Evolutionary conservation across 2,329 filamentous ascomycete species (phyloP), one percentile per base, ranked within the genome.

Genomic region (Myriangium duriaei): DNA sequence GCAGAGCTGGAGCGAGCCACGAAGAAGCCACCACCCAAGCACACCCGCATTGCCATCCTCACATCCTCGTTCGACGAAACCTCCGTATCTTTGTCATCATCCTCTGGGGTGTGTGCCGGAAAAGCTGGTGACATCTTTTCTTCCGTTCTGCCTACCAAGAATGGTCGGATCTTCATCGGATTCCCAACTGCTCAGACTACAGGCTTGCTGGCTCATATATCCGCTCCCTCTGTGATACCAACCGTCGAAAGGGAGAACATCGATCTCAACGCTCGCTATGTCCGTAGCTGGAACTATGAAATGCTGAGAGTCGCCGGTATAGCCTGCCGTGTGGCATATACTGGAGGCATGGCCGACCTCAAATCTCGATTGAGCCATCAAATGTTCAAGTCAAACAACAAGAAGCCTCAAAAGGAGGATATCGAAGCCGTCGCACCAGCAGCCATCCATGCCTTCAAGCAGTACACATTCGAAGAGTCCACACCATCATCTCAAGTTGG

Each of bases 111-210:
- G 7, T 64, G 61, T 6, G 59, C 65, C 9, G 64, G 71, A 5
- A 74, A 78, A 43, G 70, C 74, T 2, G 69, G 72, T 1, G 84
- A 94, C 53, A 77, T 98, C 5, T 95, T 98, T 57, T 74, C 81
- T 1, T 91, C 87, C 1, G 87, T 98, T 1, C 62, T 96, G 4
- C 91, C 91, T 2, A 85, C 74, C 41, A 92, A 86, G 57, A 82
- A 83, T 49, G 91, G 91, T 5, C 79, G 84, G 37, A 82, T 98
- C 39, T 98, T 96, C 52, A 98, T 98, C 52, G 91, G 91, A 0
- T 98, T 98, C 53, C 88, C 91, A 3, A 98, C 91, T 1, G 87
- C 88, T 49, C 91, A 98, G 62, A 98, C 91, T 0, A 98, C 92
- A 0, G 91, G 88, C 39, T 77, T 88, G 17, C 82, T 88, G 11